phyloP scores from a whole-genome alignment of 2,329 filamentous ascomycete species.

The Beauveria asiatica region DNA sequence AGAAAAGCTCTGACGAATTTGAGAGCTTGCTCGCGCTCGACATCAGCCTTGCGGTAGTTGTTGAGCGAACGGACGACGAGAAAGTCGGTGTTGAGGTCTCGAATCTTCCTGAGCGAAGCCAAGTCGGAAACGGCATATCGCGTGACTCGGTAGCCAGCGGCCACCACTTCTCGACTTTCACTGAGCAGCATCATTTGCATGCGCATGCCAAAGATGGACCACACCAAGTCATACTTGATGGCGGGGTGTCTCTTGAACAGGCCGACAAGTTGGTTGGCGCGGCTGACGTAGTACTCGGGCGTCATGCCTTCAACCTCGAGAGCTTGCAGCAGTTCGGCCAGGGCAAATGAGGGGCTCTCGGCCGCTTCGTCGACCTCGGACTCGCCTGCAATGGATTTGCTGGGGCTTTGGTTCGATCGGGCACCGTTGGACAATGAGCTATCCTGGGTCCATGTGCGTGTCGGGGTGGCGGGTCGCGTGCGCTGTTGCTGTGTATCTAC shows the following conservation, averaged over 20 bases:
- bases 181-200: conserved; percentile 96
- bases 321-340: conserved; percentile 83
- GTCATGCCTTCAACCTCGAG: conserved; percentile 81
- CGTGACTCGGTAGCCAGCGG: conserved; percentile 86
- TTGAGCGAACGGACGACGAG: conserved; percentile 82
- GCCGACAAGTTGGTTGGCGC: conserved; percentile 87
- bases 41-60: conserved; percentile 93
- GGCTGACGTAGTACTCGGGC: conserved; percentile 89
- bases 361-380: conserved; percentile 59
- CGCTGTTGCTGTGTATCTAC: conserved; percentile 48
- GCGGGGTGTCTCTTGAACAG: conserved; percentile 91
- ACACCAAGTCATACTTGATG: conserved; percentile 92
- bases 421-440: conserved; percentile 36
- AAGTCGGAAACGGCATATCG: conserved; percentile 91
- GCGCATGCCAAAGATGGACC: conserved; percentile 86
- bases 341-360: conserved; percentile 85
- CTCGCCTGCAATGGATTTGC: conserved; percentile 44
- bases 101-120: conserved; percentile 79
- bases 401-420: conserved; percentile 49
- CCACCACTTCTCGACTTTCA: conserved; percentile 90
- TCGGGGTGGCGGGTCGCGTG: conserved; percentile 40
- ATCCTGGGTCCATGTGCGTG: conserved; percentile 41
- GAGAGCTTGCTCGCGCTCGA: conserved; percentile 91
- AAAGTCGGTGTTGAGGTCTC: conserved; percentile 82
- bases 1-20: conserved; percentile 94